Conservation (phyloP, 2,329 filamentous ascomycete species). For the Drechslera avenae region DNA sequence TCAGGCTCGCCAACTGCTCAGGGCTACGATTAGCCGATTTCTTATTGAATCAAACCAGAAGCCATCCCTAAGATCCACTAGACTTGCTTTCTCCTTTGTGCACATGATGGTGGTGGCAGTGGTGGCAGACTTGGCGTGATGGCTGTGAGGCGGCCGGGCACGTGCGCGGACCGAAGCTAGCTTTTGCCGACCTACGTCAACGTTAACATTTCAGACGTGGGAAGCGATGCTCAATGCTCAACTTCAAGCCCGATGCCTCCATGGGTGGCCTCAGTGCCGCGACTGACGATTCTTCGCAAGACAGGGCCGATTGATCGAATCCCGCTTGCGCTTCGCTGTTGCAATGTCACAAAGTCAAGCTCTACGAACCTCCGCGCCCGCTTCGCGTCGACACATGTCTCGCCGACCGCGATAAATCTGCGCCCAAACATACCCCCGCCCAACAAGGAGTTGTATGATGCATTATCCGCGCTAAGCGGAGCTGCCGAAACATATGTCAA, state of each 20-base stretch:
- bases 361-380: slow-evolving; percentile 29
- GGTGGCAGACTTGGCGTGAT: not conserved
- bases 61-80: slow-evolving; percentile 9
- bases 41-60: slow-evolving; percentile 29
- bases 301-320: slow-evolving; percentile 35
- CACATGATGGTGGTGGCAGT: not conserved
- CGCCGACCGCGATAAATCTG: slow-evolving; percentile 60
- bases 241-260: slow-evolving; percentile 49
- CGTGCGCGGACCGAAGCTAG: slow-evolving; percentile 33
- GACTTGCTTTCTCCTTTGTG: not conserved
- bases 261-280: slow-evolving; percentile 47
- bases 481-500: slow-evolving; percentile 67
- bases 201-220: slow-evolving; percentile 23
- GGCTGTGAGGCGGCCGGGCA: slow-evolving; percentile 8
- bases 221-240: slow-evolving; percentile 38
- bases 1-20: slow-evolving; percentile 33
- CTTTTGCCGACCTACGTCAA: slow-evolving; percentile 31
- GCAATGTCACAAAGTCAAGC: slow-evolving; percentile 28
- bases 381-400: slow-evolving; percentile 53
- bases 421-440: slow-evolving; percentile 58
- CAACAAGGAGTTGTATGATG: slow-evolving; percentile 62
- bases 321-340: slow-evolving; percentile 30
- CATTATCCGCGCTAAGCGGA: slow-evolving; percentile 65
- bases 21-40: slow-evolving; percentile 20
- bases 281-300: slow-evolving; percentile 33